Evolutionary conservation across 2,329 filamentous ascomycete species (phyloP).

Genomic region (Tetracladium maxilliforme): DNA sequence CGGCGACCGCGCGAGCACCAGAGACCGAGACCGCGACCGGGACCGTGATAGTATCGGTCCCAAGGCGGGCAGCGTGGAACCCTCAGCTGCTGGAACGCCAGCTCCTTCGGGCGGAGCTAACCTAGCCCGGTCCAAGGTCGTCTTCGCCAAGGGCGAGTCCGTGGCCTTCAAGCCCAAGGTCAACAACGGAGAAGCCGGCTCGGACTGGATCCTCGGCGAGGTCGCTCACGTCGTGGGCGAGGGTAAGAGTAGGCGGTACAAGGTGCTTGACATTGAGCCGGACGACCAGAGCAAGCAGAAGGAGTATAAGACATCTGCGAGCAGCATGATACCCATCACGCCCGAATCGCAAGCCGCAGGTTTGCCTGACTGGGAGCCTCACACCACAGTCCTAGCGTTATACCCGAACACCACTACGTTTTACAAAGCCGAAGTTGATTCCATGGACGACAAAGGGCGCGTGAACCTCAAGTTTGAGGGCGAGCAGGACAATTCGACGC

Average conservation of each 20-base stretch:
- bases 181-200: slow-evolving; percentile 25
- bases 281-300: slow-evolving; percentile 51
- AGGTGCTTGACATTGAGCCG: slow-evolving; percentile 67
- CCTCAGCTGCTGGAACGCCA: neutral
- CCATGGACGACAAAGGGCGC: slow-evolving; percentile 37
- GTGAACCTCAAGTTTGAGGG: slow-evolving; percentile 66
- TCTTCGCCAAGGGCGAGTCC: slow-evolving; percentile 46
- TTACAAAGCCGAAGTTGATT: slow-evolving; percentile 71
- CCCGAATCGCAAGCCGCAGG: slow-evolving; percentile 36
- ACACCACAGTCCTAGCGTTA: slow-evolving; percentile 60
- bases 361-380: slow-evolving; percentile 45
- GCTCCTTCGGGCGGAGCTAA: neutral
- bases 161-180: slow-evolving; percentile 52
- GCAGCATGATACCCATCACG: slow-evolving; percentile 65
- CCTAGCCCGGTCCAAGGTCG: slow-evolving; percentile 29
- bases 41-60: slow-evolving; percentile 5
- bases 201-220: slow-evolving; percentile 62
- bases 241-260: slow-evolving; percentile 63
- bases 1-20: neutral
- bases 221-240: slow-evolving; percentile 64
- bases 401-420: slow-evolving; percentile 80
- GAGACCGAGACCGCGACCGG: neutral
- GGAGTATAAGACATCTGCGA: slow-evolving; percentile 54
- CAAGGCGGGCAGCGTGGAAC: neutral
- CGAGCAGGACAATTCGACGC: slow-evolving; percentile 57